Evolutionary conservation across 176 grass and related monocot species (phyloP).

Genomic region (Echinochloa phyllopogon): DNA sequence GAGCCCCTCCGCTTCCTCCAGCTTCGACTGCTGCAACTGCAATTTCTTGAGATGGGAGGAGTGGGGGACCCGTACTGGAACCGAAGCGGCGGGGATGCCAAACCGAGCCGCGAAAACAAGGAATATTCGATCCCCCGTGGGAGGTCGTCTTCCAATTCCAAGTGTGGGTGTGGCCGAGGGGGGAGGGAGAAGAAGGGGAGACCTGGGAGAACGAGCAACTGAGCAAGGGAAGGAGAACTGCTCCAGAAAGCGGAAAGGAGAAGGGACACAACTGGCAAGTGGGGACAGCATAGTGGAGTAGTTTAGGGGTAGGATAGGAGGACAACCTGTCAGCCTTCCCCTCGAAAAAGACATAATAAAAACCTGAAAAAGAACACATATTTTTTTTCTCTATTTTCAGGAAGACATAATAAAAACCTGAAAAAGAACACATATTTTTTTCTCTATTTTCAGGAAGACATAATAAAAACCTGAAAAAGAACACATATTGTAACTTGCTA

Average conservation of each 20-base stretch:
- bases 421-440: too few relatives aligned
- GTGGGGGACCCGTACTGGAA: not conserved
- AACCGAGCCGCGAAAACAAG: slow-evolving; percentile 18
- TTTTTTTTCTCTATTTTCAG: too few relatives aligned
- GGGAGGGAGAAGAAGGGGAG: too few relatives aligned
- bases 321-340: not conserved
- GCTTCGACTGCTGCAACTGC: slow-evolving; percentile 1
- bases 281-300: not conserved
- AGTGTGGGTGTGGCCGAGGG: too few relatives aligned
- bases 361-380: too few relatives aligned
- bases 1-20: slow-evolving; percentile 39
- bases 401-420: too few relatives aligned
- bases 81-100: slow-evolving; percentile 9
- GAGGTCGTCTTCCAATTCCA: slow-evolving; percentile 10
- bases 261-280: not conserved
- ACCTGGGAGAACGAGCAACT: not conserved
- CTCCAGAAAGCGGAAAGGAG: not conserved
- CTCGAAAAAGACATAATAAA: too few relatives aligned
- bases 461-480: too few relatives aligned
- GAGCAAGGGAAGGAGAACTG: not conserved
- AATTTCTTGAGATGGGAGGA: not conserved
- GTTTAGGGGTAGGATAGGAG: not conserved
- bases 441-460: too few relatives aligned
- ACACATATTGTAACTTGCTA: too few relatives aligned
- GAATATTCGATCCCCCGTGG: slow-evolving; percentile 45